Base-by-base conservation (phyloP, 208 protist species). In the Wallacemonas rigidus region DNA sequence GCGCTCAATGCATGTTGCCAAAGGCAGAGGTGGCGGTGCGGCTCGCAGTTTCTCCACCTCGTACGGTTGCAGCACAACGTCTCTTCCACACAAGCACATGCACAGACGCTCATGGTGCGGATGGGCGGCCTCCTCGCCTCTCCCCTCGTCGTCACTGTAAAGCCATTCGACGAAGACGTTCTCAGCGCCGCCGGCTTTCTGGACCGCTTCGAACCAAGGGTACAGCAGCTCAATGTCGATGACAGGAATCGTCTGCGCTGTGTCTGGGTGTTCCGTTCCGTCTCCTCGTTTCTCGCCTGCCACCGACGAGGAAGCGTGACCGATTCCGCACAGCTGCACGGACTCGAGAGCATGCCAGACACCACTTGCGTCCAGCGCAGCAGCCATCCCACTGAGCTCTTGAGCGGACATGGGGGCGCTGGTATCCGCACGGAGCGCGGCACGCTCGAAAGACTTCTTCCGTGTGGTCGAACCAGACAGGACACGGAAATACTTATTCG, bases 171-270 rank as follows among this genome's bases (percentile, higher is more conserved):
- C 54, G 5, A 36, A 5, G 35, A 55, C 39, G 40, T 78, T 58
- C 58, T 77, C 51, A 55, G 69, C 41, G 36, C 44, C 9, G 39
- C 60, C 39, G 43, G 48, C 44, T 67, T 47, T 8, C 26, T 87
- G 69, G 35, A 51, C 45, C 1, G 85, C 86, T 11, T 14, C 12
- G 7, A 75, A 80, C 89, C 89, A 94, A n/a, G 47, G 79, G 65
- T 83, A 81, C 8, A 94, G 77, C 40, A 94, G 71, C 61, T 85
- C 81, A 53, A 86, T 76, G 53, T 94, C 89, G 3, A 94, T 72
- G 17, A 90, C 81, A 6, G 71, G 60, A 15, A 75, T 60, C 45
- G 45, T 50, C 45, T 26, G 26, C 26, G 26, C 26, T 26, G 26
- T 26, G 26, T 26, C 26, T 26, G 26, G 26, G 26, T 26, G 26